Evolutionary conservation across 2,329 filamentous ascomycete genomes (phyloP).

Genomic region (Dactylonectria estremocensis): DNA sequence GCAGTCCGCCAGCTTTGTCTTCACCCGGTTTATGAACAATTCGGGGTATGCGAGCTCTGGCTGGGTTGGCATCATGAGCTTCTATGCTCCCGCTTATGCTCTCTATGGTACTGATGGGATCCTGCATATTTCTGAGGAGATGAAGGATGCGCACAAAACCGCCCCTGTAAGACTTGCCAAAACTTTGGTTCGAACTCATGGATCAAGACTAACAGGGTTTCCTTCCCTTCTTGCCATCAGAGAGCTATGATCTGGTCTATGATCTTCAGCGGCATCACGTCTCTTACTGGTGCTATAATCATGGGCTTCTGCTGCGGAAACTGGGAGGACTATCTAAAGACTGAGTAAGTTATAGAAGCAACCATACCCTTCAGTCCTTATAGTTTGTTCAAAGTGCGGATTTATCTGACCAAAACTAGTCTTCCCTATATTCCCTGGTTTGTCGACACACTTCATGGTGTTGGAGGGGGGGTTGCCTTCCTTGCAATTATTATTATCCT

Average conservation of each 20-base stretch:
- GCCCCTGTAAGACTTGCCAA: neutral
- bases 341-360: constrained; percentile 10
- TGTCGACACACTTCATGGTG: constrained; percentile 3
- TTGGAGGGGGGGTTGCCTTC: constrained; percentile 15
- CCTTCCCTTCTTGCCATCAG: neutral
- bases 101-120: constrained; percentile 32
- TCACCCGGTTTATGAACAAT: constrained; percentile 29
- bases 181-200: too few species aligned
- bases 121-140: constrained; percentile 35
- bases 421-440: too few species aligned
- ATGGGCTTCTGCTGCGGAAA: constrained; percentile 26
- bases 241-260: constrained; percentile 35
- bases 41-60: constrained; percentile 25
- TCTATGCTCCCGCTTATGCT: constrained; percentile 23
- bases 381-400: too few species aligned
- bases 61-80: constrained; percentile 29
- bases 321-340: constrained; percentile 11
- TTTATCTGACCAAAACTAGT: too few species aligned
- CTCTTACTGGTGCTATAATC: constrained; percentile 20
- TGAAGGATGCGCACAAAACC: constrained; percentile 27
- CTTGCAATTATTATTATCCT: constrained; percentile 2
- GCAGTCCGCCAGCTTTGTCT: constrained; percentile 15
- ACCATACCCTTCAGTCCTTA: too few species aligned
- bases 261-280: constrained; percentile 24
- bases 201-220: neutral